Evolutionary conservation across 1,284 basidiomycete genomes (phyloP), one percentile per base, ranked within the genome.

Genomic region (Pseudozyma sp.): DNA sequence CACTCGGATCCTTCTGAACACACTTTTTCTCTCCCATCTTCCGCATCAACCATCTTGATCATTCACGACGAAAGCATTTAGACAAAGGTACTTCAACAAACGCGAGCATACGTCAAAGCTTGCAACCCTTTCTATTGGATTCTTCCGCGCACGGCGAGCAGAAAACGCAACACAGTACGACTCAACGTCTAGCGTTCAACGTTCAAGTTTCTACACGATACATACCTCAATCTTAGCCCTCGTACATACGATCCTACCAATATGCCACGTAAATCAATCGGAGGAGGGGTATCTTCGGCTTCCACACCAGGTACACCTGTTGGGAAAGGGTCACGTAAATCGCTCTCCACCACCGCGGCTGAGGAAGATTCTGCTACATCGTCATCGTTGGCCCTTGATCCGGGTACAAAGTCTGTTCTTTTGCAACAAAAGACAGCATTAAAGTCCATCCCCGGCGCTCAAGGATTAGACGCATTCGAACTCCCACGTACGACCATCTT

Each of bases 401-500:
- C 62, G 1, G 18, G 31, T 1, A 42, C 62, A 4, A 70, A 67
- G 10, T n/a, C 35, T 1, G 72, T 75, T 0, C 38, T 70, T 11
- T 48, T 54, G 38, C 72, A 75, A 18, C 72, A 75, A 36, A 53
- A 70, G 25, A 35, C 38, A 3, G 72, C 72, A 3, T 48, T 70
- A 1, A 70, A 70, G 45, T 55, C 53, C 19, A 18, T 47, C 45
- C 25, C 45, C 25, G 25, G 25, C 6, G n/a, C 18, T 34, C 42
- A 31, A 31, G 75, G 75, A 9, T 92, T 96, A 45, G 92, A 93
- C 74, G 91, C 92, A 79, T 94, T 90, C 82, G 93, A 95, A 81
- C 87, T 95, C 1, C 94, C 94, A 2, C 92, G 92, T 79, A 90
- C 89, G 59, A 86, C 92, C 38, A 90, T 95, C 52, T 91, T 90